phyloP scores from a whole-genome alignment of 2,329 filamentous ascomycete species.

The Bimuria novae-zelandiae region DNA sequence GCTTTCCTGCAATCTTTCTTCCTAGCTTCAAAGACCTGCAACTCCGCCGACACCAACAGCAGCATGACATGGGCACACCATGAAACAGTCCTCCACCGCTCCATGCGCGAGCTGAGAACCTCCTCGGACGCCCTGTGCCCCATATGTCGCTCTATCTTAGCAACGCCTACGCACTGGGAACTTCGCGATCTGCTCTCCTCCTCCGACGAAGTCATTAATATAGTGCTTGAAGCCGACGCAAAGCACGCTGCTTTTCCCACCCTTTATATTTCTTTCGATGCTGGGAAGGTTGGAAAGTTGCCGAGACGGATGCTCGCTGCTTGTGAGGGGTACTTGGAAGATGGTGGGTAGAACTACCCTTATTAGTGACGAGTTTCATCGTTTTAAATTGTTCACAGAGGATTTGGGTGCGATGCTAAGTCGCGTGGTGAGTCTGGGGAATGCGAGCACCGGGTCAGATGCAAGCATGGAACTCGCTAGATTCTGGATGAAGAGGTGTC shows the following conservation, averaged over 20 bases:
- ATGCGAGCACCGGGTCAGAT: slow-evolving; percentile 22
- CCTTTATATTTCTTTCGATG: slow-evolving; percentile 18
- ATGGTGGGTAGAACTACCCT: slow-evolving; percentile 12
- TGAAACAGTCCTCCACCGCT: slow-evolving; percentile 20
- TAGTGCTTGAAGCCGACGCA: slow-evolving; percentile 19
- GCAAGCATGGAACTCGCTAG: slow-evolving; percentile 23
- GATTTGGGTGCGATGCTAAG: slow-evolving; percentile 16
- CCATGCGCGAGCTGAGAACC: slow-evolving; percentile 20
- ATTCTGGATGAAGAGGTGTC: slow-evolving; percentile 23
- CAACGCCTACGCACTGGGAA: slow-evolving; percentile 17
- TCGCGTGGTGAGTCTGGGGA: background rate
- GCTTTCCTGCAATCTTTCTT: slow-evolving; percentile 14
- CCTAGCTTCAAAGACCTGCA: slow-evolving; percentile 7
- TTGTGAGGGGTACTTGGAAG: slow-evolving; percentile 12
- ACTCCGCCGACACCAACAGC: background rate
- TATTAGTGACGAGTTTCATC: background rate
- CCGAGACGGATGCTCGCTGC: slow-evolving; percentile 19
- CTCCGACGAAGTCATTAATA: slow-evolving; percentile 16
- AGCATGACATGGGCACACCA: slow-evolving; percentile 18
- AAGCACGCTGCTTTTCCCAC: slow-evolving; percentile 17
- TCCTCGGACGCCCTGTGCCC: slow-evolving; percentile 20
- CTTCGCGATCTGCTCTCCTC: slow-evolving; percentile 11
- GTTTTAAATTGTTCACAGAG: slow-evolving; percentile 10
- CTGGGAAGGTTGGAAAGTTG: slow-evolving; percentile 3
- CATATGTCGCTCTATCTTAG: slow-evolving; percentile 24